Base-by-base conservation (phyloP, 768 basidiomycete species). In the Artomyces pyxidatus region DNA sequence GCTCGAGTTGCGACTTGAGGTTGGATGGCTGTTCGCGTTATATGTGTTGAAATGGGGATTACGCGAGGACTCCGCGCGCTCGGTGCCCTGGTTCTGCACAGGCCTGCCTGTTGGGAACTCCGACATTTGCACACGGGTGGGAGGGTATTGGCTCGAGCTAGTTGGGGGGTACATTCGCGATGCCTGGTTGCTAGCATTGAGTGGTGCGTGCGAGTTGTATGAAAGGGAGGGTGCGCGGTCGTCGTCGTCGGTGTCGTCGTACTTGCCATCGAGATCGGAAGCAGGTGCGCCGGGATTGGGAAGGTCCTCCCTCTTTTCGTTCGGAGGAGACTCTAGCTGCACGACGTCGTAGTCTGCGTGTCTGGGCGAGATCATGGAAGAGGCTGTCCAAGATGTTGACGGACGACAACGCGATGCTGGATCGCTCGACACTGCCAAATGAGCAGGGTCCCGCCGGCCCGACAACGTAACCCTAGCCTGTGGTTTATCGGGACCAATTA, bases 1-100 rank as follows among this genome's bases (percentile, higher is more conserved):
- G 61, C 71, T 77, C 17, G 66, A 64, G 44, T 54, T 63, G 17
- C 52, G 48, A 21, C 27, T 26, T 25, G 42, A 21, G 27, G 28
- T 10, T 6, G 30, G 30, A 2, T 37, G 23, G 2, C 19, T n/a
- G 16, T 10, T 12, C 22, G 42, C 37, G 9, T 29, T 21, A 30
- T 52, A 47, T 14, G 46, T 38, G 2, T 47, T 42, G 28, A 25
- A 9, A 30, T 37, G 47, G 4, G 27, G 32, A 11, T 26, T 17
- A 4, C 35, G 23, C 6, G 40, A 43, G 22, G 26, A 32, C n/a
- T 45, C 51, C 26, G 53, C 43, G 26, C 25, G 26, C 28, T 9
- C 44, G 22, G 26, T 25, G 42, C 28, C 47, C 51, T 27, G 47
- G 30, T 27, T 11, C 30, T 40, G 45, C 41, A 42, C 42, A n/a